Evolutionary conservation across 2,329 filamentous ascomycete genomes (phyloP).

Genomic region (Ophiostoma piceae): DNA sequence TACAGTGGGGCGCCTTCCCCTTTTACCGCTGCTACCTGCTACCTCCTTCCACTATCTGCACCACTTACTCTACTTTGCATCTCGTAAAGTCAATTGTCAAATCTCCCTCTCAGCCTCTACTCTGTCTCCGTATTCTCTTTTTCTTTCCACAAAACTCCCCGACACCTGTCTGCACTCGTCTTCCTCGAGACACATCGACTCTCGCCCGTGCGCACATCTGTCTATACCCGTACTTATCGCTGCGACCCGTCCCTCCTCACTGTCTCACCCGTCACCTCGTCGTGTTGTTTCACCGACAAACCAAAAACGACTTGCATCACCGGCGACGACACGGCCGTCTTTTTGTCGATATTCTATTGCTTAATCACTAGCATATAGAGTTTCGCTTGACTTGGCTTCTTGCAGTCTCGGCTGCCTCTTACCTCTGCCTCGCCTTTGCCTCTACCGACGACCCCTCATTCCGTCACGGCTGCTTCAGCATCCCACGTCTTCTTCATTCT

Average conservation of each 20-base stretch:
- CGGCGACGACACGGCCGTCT: neutral
- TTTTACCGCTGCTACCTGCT: conserved; percentile 9
- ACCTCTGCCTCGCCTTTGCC: neutral
- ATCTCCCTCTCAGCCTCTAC: conserved; percentile 7
- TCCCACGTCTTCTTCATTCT: neutral
- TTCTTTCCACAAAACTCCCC: neutral
- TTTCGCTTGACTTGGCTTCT: neutral
- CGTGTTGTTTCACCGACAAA: conserved; percentile 10
- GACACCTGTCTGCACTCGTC: neutral
- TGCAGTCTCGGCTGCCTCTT: neutral
- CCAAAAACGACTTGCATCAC: neutral
- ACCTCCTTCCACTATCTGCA: neutral
- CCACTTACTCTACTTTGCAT: conserved; percentile 4
- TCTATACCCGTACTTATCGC: neutral
- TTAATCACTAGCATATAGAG: neutral
- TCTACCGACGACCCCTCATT: conserved; percentile 6
- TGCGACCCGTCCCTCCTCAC: neutral
- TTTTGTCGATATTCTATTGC: neutral
- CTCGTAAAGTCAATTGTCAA: conserved; percentile 10
- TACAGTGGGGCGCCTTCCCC: conserved; percentile 10
- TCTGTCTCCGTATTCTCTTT: neutral
- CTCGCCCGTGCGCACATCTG: neutral
- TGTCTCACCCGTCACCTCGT: conserved; percentile 8
- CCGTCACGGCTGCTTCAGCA: neutral
- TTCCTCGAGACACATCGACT: neutral